These are phyloP conservation scores for Verticillium isaacii DNA, from an alignment of 2,329 filamentous ascomycete genomes.

Conservation along the genomic window DNA sequence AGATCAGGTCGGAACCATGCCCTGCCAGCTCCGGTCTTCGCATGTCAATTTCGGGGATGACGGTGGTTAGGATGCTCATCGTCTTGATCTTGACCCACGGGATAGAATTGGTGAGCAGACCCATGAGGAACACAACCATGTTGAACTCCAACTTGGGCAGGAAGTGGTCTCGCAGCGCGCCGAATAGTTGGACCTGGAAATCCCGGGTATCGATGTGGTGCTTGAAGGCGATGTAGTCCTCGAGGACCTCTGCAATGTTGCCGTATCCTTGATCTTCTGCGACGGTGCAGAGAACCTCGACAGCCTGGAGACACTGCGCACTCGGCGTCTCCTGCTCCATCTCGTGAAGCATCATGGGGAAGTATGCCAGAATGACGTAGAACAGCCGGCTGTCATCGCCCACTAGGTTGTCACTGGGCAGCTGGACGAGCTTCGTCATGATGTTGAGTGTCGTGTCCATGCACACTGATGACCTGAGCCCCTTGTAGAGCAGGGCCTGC, in stretches of 20 bases:
- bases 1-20: conserved; percentile 92
- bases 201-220: conserved; percentile 63
- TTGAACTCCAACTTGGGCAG: conserved; percentile 79
- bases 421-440: conserved; percentile 70
- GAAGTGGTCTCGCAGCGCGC: conserved; percentile 70
- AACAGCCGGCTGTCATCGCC: conserved; percentile 79
- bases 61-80: conserved; percentile 80
- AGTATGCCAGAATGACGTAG: conserved; percentile 84
- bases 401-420: conserved; percentile 76
- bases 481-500: conserved; percentile 84
- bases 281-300: conserved; percentile 64
- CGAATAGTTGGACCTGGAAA: conserved; percentile 70
- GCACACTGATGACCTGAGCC: conserved; percentile 79
- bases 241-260: conserved; percentile 63
- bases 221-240: conserved; percentile 62
- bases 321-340: conserved; percentile 63
- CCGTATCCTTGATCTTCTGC: conserved; percentile 68
- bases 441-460: conserved; percentile 72
- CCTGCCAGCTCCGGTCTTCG: conserved; percentile 81
- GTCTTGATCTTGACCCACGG: conserved; percentile 90
- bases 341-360: conserved; percentile 77
- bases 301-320: conserved; percentile 54
- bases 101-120: conserved; percentile 81
- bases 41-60: conserved; percentile 92
- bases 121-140: conserved; percentile 85